Conservation (phyloP, 768 basidiomycete genomes). For the Rhodotorula diobovata region DNA sequence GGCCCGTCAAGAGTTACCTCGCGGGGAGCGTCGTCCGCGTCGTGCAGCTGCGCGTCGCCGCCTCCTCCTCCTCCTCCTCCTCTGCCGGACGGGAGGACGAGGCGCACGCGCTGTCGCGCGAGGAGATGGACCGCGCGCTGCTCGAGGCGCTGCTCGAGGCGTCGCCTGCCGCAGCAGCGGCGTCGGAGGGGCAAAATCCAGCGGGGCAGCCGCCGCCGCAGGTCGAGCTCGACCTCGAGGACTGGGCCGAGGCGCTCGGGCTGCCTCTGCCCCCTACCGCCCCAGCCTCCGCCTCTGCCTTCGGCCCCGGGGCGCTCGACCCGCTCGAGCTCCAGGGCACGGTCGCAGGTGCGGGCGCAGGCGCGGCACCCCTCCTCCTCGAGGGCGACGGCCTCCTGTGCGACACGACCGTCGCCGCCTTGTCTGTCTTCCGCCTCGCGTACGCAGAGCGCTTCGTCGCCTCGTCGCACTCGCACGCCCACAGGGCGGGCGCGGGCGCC, state of each 20-base stretch:
- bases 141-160: neutral
- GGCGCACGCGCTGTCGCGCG: neutral
- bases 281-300: neutral
- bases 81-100: neutral
- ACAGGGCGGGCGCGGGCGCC: neutral
- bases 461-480: too few relatives aligned
- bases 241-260: constrained; percentile 5
- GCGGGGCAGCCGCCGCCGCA: neutral
- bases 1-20: constrained; percentile 11
- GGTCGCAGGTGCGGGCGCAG: neutral
- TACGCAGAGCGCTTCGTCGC: constrained; percentile 14
- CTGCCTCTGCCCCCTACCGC: neutral
- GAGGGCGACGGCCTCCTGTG: constrained; percentile 19
- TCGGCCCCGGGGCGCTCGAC: neutral
- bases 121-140: neutral
- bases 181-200: too few relatives aligned
- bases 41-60: neutral
- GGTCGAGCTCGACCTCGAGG: neutral
- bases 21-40: neutral
- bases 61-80: too few relatives aligned
- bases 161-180: neutral
- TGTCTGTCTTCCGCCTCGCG: constrained; percentile 22
- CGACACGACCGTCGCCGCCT: constrained; percentile 20
- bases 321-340: too few relatives aligned
- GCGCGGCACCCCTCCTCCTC: neutral